These are phyloP conservation scores for Geotrichum siamense DNA, from an alignment of 1,139 yeast genomes.

Conservation along the genomic window DNA sequence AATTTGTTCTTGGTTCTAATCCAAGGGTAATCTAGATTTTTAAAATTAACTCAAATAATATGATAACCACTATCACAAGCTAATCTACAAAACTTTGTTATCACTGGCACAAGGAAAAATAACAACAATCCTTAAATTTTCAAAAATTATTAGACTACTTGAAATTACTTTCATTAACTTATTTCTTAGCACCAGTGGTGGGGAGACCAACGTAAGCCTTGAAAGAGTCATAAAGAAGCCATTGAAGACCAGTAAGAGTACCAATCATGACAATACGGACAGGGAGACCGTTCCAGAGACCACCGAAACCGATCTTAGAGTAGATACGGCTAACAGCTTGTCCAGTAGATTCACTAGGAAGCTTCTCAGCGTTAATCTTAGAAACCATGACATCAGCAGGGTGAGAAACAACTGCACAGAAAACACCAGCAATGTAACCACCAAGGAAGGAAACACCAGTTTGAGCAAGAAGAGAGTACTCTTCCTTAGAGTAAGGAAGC, in stretches of 20 bases:
- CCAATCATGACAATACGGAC: constrained; percentile 95
- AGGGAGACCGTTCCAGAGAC: constrained; percentile 91
- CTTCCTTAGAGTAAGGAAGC: constrained; percentile 46
- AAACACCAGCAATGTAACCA: constrained; percentile 93
- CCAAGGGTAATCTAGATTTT: too few relatives aligned
- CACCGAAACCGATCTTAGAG: constrained; percentile 72
- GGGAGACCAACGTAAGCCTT: constrained; percentile 88
- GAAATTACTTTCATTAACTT: constrained; percentile 15
- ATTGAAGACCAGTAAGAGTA: constrained; percentile 92
- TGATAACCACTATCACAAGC: too few relatives aligned
- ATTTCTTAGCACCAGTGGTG: constrained; percentile 53
- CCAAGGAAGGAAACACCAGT: constrained; percentile 91
- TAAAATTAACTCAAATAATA: background rate
- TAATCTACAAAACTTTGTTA: too few relatives aligned
- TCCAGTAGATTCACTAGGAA: constrained; percentile 57
- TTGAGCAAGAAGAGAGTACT: constrained; percentile 57
- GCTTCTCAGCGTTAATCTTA: constrained; percentile 71
- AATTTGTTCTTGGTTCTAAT: too few relatives aligned
- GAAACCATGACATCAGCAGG: constrained; percentile 98
- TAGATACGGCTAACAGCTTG: constrained; percentile 69
- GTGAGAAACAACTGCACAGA: constrained; percentile 90
- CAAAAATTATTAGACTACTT: constrained; percentile 11
- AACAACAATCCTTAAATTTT: too few relatives aligned
- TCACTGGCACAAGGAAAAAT: too few relatives aligned
- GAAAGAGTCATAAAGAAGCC: constrained; percentile 92